Evolutionary conservation across 768 basidiomycete species (phyloP), one percentile per base, ranked within the genome.

Genomic region (Omphalotus guepiniiformis): DNA sequence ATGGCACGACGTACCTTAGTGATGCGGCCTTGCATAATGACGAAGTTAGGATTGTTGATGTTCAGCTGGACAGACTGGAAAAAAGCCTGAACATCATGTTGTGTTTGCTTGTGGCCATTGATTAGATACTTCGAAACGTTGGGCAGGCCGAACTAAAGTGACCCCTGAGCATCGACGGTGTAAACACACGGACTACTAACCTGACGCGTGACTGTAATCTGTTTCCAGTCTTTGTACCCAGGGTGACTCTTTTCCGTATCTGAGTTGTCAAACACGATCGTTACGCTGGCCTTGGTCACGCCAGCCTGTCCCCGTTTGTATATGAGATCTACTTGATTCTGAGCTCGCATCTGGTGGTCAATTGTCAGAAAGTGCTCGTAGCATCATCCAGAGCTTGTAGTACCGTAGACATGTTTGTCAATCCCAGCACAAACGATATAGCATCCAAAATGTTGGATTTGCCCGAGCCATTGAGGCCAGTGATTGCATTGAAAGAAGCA

Each of bases 371-470:
- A 39, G 37, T 19, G 15, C 13, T 29, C 21, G 32, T 29, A 13
- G 39, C 15, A 42, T 19, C 22, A 32, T 13, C 3, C n/a, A 16
- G 36, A 25, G 18, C 18, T 4, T 9, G 11, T 5, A 80, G 46
- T 53, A 90, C 94, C 52, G 85, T 83, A n/a, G 87, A 73, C 87
- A 97, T 90, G 64, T 97, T 98, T 2, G 94, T 98, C 55, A 98
- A 90, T 13, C 96, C 96, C 16, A 99, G 76, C 13, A 97, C 96
- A 63, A 99, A 99, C 68, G 94, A 96, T 67, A 98, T 98, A 50
- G 96, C 94, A 72, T 99, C 96, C 53, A 99, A 82, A 58, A 99
- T 98, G 71, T 99, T 99, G 50, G 93, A 96, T 73, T 99, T 98
- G 57, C 95, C 95, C 0, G 93, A 95, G 2, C 92, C 93, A 71